Conservation (phyloP, 768 basidiomycete species). For the Termitomyces eurrhizus region DNA sequence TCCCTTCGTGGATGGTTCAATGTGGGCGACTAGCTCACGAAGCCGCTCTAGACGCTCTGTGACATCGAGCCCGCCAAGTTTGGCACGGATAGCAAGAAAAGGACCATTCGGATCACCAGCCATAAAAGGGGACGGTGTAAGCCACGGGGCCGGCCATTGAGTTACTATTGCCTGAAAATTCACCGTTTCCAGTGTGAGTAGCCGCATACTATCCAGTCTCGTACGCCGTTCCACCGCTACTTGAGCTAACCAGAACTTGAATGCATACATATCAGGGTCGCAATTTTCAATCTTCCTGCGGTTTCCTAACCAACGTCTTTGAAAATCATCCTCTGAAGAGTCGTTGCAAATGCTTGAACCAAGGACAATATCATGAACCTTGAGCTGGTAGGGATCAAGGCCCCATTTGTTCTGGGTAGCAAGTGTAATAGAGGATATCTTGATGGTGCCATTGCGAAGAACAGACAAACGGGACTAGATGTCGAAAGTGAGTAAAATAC, state of each 20-base stretch:
- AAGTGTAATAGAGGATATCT: constrained; percentile 44
- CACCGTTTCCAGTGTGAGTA: constrained; percentile 39
- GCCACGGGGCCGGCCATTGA: constrained; percentile 63
- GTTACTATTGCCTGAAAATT: constrained; percentile 40
- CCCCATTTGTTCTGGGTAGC: constrained; percentile 31
- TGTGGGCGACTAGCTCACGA: constrained; percentile 27
- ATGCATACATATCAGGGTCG: constrained; percentile 45
- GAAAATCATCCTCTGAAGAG: constrained; percentile 37
- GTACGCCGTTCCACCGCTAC: constrained; percentile 43
- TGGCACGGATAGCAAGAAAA: constrained; percentile 44
- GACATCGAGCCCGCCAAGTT: constrained; percentile 41
- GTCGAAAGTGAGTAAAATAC: not conserved
- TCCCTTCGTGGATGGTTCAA: constrained; percentile 13
- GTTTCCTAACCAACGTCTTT: constrained; percentile 52
- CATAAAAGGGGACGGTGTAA: constrained; percentile 45
- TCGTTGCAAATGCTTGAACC: constrained; percentile 43
- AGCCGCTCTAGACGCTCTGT: constrained; percentile 54
- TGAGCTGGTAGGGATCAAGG: constrained; percentile 37
- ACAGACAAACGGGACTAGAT: constrained; percentile 43
- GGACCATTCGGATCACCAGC: constrained; percentile 57
- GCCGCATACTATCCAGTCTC: constrained; percentile 29
- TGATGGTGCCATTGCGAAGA: constrained; percentile 39
- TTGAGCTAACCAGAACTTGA: constrained; percentile 39
- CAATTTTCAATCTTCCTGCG: constrained; percentile 26
- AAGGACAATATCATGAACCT: constrained; percentile 37